Evolutionary conservation across 2,329 filamentous ascomycete species (phyloP), one percentile per base, ranked within the genome.

Genomic region (Furcasterigmium sp.): DNA sequence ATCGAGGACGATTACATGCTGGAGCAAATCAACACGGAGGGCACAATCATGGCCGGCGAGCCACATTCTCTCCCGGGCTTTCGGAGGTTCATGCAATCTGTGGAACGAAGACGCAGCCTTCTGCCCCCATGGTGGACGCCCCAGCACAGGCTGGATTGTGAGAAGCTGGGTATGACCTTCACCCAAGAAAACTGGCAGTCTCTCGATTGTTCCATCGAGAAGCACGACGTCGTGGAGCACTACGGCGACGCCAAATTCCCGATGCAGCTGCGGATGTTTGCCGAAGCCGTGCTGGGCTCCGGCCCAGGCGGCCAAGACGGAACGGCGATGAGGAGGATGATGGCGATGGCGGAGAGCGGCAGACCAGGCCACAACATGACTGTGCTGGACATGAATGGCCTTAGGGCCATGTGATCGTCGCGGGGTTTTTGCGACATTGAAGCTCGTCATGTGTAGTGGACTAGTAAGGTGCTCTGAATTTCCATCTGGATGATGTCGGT

Each of bases 231-330:
- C 25, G 57, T 61, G 6, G 58, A 68, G 18, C 60, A 68, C 39
- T 76, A 76, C 38, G 61, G 62, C 3, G 63, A 75, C 39, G 5
- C 42, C 1, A 51, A 50, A 3, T 72, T 75, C 46, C 66, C 72
- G 3, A 72, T 74, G 69, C 68, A 75, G 59, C 55, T 77, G 39
- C 62, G 72, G 13, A 69, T 76, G 64, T 55, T 75, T 17, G 66
- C 58, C 4, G 69, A 75, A 51, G 52, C 52, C 0, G 55, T 73
- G 4, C 64, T 65, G 18, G 61, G 62, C 2, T 39, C 44, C 1
- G 58, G 53, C 0, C 53, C 56, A 1, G 63, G 59, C 0, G 64
- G 65, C 0, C 32, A 46, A 4, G 43, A 54, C 18, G 62, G 58
- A 1, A 32, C 39, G 8, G 1, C 15, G 39, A 59, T 60, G 56